phyloP scores from a whole-genome alignment of 2,329 filamentous ascomycete species.

The Claviceps quebecensis region DNA sequence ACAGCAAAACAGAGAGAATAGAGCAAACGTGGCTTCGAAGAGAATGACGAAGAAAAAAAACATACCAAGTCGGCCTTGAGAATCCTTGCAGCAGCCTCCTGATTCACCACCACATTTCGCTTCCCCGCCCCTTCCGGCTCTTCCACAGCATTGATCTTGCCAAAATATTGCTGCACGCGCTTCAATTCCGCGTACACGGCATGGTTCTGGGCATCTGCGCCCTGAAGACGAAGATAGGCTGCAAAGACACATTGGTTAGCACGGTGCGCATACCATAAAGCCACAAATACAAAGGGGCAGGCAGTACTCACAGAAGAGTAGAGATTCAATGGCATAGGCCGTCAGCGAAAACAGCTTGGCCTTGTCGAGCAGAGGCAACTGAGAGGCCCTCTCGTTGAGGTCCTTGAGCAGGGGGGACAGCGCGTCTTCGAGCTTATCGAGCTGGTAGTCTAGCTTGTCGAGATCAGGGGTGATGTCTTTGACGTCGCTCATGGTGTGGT shows the following conservation, averaged over 20 bases:
- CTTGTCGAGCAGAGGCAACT: slow-evolving; percentile 83
- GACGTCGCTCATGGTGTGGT: slow-evolving; percentile 22
- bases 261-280: too few relatives aligned
- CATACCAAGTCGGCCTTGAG: slow-evolving; percentile 67
- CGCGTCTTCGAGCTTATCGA: slow-evolving; percentile 64
- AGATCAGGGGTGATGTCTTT: slow-evolving; percentile 52
- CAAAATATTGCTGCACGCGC: slow-evolving; percentile 81
- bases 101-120: slow-evolving; percentile 47
- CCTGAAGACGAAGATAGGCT: slow-evolving; percentile 65
- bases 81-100: slow-evolving; percentile 65
- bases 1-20: neutral
- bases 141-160: slow-evolving; percentile 74
- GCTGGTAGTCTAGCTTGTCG: slow-evolving; percentile 59
- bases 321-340: slow-evolving; percentile 79
- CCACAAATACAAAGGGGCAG: neutral
- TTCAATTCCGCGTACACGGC: slow-evolving; percentile 74
- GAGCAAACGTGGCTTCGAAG: neutral
- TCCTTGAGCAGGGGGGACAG: slow-evolving; percentile 59
- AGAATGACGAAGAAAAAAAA: slow-evolving; percentile 1
- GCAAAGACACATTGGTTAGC: too few relatives aligned
- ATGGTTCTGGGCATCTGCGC: slow-evolving; percentile 69
- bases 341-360: slow-evolving; percentile 84
- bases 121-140: slow-evolving; percentile 40
- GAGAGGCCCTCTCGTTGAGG: slow-evolving; percentile 55
- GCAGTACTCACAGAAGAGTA: slow-evolving; percentile 61